Base-by-base conservation (phyloP, 257 asterid species). In the Solanum arcanum region DNA sequence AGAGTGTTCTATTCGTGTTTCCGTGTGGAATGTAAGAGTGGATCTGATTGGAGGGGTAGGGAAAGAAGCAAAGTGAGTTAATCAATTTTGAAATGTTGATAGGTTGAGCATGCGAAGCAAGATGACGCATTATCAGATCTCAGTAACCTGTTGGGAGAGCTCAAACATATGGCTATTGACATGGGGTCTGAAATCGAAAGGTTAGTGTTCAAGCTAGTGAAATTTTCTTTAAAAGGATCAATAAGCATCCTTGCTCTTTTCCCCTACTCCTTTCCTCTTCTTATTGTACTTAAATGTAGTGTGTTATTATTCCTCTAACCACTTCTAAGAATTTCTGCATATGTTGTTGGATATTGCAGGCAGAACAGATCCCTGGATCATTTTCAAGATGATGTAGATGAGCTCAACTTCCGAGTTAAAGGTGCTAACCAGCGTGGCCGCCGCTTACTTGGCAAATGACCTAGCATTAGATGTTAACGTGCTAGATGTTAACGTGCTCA, bases 161-260 rank as follows among this genome's bases (percentile, higher is more conserved):
- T 95, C 59, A 95, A 94, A 93, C 90, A 91, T 39, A 95, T 95
- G 98, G 98, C 98, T 84, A 37, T 94, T 46, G 96, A 93, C 90
- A 95, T 95, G 98, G 98, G 98, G 9, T 92, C 92, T 84, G 98
- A 94, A 93, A 93, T 95, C 21, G 96, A 92, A 18, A 92, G 96
- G 98, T 93, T 66, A 27, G 92, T 87, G 66, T 31, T 78, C 73
- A 12, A n/a, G 66, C 44, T 69, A 23, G 86, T 56, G 35, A n/a
- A 37, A 12, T 69, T 81, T 74, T 59, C 6, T 52, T 69, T 13
- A 23, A 14, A 33, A 41, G 84, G 12, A 7, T 41, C 84, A 25
- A 37, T 37, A 37, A 23, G 47, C 11, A 20, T 27, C 31, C 44
- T 16, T 80, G 27, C 18, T 80, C 42, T 77, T 62, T 29, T 33